A percentile compares a stretch with the other conserved stretches of the same genome.
These are phyloP conservation scores for Elaeagnus macrophylla DNA, from an alignment of 306 rosid species.

Conservation along the genomic window DNA sequence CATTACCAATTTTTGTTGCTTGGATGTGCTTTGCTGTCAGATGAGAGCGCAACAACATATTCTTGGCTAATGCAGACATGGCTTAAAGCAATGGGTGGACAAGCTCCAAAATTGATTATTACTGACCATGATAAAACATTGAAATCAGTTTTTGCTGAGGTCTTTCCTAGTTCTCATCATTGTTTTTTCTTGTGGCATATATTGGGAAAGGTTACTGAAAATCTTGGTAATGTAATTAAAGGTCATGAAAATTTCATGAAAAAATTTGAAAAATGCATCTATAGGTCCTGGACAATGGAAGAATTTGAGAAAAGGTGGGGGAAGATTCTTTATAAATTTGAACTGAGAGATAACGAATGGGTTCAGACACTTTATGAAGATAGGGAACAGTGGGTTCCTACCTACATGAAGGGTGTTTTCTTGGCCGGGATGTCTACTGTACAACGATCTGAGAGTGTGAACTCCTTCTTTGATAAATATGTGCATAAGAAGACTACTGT, in stretches of 20 bases:
- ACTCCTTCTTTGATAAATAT: constrained; percentile 82
- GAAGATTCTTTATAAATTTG: constrained; percentile 62
- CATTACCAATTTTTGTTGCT: constrained; percentile 86
- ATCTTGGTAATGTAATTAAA: constrained; percentile 63
- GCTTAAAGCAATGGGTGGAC: constrained; percentile 90
- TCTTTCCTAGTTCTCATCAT: constrained; percentile 61
- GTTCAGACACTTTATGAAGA: constrained; percentile 64
- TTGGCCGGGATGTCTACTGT: constrained; percentile 82
- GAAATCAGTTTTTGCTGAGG: constrained; percentile 59
- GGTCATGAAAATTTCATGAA: constrained; percentile 66
- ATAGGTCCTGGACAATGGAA: constrained; percentile 69
- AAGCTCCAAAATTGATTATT: constrained; percentile 72
- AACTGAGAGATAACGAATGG: constrained; percentile 78
- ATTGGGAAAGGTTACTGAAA: constrained; percentile 77
- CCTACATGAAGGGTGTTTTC: constrained; percentile 62
- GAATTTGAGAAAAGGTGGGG: constrained; percentile 90
- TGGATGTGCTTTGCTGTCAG: constrained; percentile 92
- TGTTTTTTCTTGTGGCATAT: constrained; percentile 77
- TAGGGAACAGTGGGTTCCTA: constrained; percentile 77
- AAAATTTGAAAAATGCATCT: constrained; percentile 76
- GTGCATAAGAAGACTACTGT: constrained; percentile 85
- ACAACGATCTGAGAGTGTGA: constrained; percentile 89
- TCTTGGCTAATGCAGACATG: constrained; percentile 76
- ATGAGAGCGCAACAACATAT: constrained; percentile 60
- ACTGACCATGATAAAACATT: constrained; percentile 74